Evolutionary conservation across 345 rosid genomes (phyloP).

Genomic region (Ailanthus altissimus): DNA sequence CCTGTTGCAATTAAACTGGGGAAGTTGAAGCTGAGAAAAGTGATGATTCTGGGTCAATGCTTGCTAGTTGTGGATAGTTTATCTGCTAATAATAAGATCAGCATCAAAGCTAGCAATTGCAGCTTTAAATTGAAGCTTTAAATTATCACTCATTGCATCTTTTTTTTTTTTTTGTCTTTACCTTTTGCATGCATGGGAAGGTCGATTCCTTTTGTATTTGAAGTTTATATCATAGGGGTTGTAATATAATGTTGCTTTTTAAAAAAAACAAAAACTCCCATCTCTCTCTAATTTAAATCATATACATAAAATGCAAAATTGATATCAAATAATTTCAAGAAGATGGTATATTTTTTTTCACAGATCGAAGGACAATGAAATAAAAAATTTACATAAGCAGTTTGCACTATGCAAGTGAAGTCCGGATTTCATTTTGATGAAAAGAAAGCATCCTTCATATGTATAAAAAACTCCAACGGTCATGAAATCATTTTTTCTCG

Average conservation of each 20-base stretch:
- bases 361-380: no score
- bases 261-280: no score
- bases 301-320: no score
- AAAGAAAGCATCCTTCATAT: background rate
- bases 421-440: background rate
- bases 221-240: background rate
- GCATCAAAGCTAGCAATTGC: slow-evolving; percentile 77
- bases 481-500: no score
- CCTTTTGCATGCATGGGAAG: background rate
- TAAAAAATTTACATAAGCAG: background rate
- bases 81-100: slow-evolving; percentile 52
- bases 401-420: background rate
- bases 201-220: background rate
- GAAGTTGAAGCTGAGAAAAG: slow-evolving; percentile 63
- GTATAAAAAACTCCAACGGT: no score
- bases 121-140: slow-evolving; percentile 62
- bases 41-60: slow-evolving; percentile 65
- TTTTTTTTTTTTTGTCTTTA: background rate
- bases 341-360: no score
- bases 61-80: slow-evolving; percentile 73
- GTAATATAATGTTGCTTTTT: no score
- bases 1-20: slow-evolving; percentile 73
- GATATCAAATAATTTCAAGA: no score
- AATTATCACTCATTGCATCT: background rate
- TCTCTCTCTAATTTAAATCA: background rate